phyloP scores from a whole-genome alignment of 2,329 filamentous ascomycete genomes.

The Ceratocystis variospora region DNA sequence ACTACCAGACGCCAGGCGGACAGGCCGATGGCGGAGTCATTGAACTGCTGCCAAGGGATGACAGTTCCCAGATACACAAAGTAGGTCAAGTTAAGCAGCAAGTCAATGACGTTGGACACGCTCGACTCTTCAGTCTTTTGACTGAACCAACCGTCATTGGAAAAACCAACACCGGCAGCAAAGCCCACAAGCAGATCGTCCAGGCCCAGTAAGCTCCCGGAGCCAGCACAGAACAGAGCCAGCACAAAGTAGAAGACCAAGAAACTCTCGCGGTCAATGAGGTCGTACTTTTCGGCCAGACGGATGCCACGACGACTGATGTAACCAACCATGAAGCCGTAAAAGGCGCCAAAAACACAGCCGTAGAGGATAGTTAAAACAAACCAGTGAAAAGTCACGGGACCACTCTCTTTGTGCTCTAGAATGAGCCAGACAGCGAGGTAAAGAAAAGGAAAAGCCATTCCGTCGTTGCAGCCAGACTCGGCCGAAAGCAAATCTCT shows the following conservation, averaged over 20 bases:
- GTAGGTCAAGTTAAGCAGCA: constrained; percentile 91
- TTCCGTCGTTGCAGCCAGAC: constrained; percentile 97
- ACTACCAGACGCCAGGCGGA: constrained; percentile 85
- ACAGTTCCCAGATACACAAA: constrained; percentile 97
- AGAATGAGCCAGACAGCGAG: constrained; percentile 79
- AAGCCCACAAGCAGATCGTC: constrained; percentile 94
- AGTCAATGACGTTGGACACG: constrained; percentile 97
- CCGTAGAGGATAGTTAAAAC: constrained; percentile 87
- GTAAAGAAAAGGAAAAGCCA: constrained; percentile 98
- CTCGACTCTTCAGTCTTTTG: constrained; percentile 98
- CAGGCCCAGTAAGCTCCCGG: constrained; percentile 77
- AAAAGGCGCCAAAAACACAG: constrained; percentile 83
- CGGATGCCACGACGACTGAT: constrained; percentile 83
- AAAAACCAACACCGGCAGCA: constrained; percentile 92
- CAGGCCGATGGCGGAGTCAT: constrained; percentile 58
- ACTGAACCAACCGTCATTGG: constrained; percentile 97
- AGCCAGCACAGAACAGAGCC: constrained; percentile 87
- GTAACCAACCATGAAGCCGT: constrained; percentile 78
- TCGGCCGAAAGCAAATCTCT: constrained; percentile 89
- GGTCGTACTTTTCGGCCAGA: constrained; percentile 64
- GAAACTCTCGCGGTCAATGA: constrained; percentile 94
- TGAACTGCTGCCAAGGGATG: constrained; percentile 89
- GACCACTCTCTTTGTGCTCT: constrained; percentile 52
- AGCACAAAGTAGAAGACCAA: constrained; percentile 97
- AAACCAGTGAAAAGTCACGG: constrained; percentile 75